Conservation (phyloP, 768 basidiomycete species). For the Rhodotorula sphaerocarpa region DNA sequence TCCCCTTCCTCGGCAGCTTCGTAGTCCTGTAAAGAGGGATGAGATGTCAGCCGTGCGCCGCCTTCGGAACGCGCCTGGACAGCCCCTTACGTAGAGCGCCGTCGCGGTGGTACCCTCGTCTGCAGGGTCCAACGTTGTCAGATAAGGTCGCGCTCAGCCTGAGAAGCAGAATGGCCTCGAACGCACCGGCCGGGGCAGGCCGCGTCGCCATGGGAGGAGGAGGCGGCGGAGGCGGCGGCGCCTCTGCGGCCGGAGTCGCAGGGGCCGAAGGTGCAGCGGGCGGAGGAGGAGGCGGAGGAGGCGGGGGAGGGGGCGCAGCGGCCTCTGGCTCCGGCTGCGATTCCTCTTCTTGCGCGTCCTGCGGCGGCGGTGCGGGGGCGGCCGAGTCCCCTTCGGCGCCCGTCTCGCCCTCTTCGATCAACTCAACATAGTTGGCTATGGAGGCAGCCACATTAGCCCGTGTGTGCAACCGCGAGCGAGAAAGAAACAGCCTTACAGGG, state of each 20-base stretch:
- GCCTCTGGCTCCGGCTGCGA: conserved; percentile 9
- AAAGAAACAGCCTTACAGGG: conserved; percentile 53
- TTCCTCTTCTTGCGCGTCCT: conserved; percentile 18
- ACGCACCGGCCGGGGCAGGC: conserved; percentile 32
- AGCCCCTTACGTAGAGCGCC: too few species aligned
- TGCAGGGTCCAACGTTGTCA: too few species aligned
- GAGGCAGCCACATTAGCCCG: background rate
- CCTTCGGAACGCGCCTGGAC: too few species aligned
- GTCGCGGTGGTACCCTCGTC: too few species aligned
- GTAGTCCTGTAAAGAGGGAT: conserved; percentile 52
- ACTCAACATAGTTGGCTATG: conserved; percentile 76
- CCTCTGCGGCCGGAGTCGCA: conserved; percentile 40
- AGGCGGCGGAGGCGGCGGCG: conserved; percentile 48
- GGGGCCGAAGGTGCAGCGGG: conserved; percentile 40
- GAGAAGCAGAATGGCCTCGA: too few species aligned
- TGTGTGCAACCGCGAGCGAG: background rate
- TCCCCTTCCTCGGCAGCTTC: conserved; percentile 81
- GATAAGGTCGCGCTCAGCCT: too few species aligned
- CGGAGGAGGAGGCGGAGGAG: conserved; percentile 33
- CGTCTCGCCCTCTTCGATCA: conserved; percentile 49
- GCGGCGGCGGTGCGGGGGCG: background rate
- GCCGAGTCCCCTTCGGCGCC: conserved; percentile 24
- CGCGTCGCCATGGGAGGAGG: conserved; percentile 45
- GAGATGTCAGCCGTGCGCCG: background rate
- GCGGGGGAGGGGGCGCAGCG: conserved; percentile 14